Percentiles rank a stretch among this genome's conserved stretches.
These are phyloP conservation scores for Daucus carota DNA, from an alignment of 129 eudicot species.

Conservation along the genomic window DH1_v3.0 NC_030387.2:34159001-34159500, in stretches of 20 bases:
- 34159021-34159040: no score
- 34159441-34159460: slow-evolving; percentile 70
- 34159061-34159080: no score
- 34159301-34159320: slow-evolving; percentile 50
- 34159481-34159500: slow-evolving; percentile 76
- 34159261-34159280: slow-evolving; percentile 26
- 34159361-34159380: slow-evolving; percentile 33
- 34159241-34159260: slow-evolving; percentile 32
- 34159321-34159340: slow-evolving; percentile 71
- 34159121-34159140: slow-evolving; percentile 45
- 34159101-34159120: slow-evolving; percentile 26
- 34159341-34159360: slow-evolving; percentile 74
- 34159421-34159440: slow-evolving; percentile 45
- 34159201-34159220: slow-evolving; percentile 78
- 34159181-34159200: slow-evolving; percentile 26
- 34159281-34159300: slow-evolving; percentile 19
- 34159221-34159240: slow-evolving; percentile 75
- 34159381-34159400: slow-evolving; percentile 27
- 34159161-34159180: slow-evolving; percentile 22
- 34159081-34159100: not conserved
- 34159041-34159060: no score
- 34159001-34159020: no score
- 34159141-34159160: slow-evolving; percentile 54
- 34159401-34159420: slow-evolving; percentile 20
- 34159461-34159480: slow-evolving; percentile 34